These are phyloP conservation scores for Wallacemonas sp. DNA, from an alignment of 208 protist genomes.

Conservation along the genomic window DNA sequence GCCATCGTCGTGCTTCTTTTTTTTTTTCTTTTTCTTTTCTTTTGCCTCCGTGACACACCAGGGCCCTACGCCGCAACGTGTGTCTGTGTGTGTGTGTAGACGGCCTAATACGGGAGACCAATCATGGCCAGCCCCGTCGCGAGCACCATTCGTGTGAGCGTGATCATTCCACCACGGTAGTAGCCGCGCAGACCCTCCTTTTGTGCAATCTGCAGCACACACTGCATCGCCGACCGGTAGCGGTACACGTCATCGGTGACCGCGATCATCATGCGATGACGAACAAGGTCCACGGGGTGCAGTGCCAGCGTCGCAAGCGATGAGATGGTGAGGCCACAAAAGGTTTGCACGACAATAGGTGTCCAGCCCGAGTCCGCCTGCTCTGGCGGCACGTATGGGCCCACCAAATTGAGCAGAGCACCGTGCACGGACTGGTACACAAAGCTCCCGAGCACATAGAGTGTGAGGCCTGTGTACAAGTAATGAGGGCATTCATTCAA, in stretches of 20 bases:
- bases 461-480: slow-evolving; percentile 64
- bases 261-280: slow-evolving; percentile 82
- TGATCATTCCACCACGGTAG: slow-evolving; percentile 68
- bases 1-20: neutral
- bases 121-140: slow-evolving; percentile 44
- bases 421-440: slow-evolving; percentile 55
- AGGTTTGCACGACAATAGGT: slow-evolving; percentile 45
- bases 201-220: slow-evolving; percentile 48
- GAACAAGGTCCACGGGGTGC: slow-evolving; percentile 75
- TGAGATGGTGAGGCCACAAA: slow-evolving; percentile 44
- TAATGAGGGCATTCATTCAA: slow-evolving; percentile 72
- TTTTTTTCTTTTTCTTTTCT: slow-evolving; percentile 23
- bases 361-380: slow-evolving; percentile 26
- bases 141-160: slow-evolving; percentile 47
- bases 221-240: slow-evolving; percentile 57
- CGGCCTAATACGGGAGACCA: slow-evolving; percentile 30
- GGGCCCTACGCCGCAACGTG: no score
- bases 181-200: slow-evolving; percentile 66
- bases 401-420: slow-evolving; percentile 32
- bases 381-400: slow-evolving; percentile 54
- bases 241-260: slow-evolving; percentile 63
- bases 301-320: slow-evolving; percentile 64
- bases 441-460: slow-evolving; percentile 70
- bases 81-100: no score
- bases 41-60: no score